phyloP scores from a whole-genome alignment of 73 alveolate species.

The Paramecium primaurelia region DNA sequence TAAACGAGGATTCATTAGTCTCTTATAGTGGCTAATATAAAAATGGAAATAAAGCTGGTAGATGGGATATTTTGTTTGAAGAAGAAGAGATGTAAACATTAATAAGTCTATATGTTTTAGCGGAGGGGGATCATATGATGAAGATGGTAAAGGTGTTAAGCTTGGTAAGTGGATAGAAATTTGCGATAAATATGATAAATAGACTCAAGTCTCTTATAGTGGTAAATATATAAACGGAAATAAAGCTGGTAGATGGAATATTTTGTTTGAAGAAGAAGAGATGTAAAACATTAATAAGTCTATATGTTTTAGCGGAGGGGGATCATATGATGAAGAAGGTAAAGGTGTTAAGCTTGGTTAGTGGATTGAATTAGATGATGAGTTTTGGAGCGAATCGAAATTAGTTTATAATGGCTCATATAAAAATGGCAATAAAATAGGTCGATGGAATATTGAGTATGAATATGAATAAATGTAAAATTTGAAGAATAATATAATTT shows the following conservation, averaged over 20 bases:
- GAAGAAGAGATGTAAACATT: not conserved
- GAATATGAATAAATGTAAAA: not conserved
- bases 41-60: not conserved
- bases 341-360: not conserved
- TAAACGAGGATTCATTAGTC: not conserved
- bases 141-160: not conserved
- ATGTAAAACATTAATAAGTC: not conserved
- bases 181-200: not conserved
- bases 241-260: not conserved
- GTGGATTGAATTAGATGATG: not conserved
- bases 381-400: not conserved
- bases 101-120: too few relatives aligned
- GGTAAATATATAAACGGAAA: not conserved
- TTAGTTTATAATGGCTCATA: not conserved
- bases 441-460: not conserved
- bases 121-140: not conserved
- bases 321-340: not conserved
- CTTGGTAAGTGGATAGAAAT: not conserved
- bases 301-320: not conserved
- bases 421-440: not conserved
- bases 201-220: too few relatives aligned
- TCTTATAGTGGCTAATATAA: not conserved
- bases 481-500: not conserved
- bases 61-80: not conserved
- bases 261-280: not conserved